Base-by-base conservation (phyloP, 495 filamentous ascomycete genomes). In the Letharia lupina region DNA sequence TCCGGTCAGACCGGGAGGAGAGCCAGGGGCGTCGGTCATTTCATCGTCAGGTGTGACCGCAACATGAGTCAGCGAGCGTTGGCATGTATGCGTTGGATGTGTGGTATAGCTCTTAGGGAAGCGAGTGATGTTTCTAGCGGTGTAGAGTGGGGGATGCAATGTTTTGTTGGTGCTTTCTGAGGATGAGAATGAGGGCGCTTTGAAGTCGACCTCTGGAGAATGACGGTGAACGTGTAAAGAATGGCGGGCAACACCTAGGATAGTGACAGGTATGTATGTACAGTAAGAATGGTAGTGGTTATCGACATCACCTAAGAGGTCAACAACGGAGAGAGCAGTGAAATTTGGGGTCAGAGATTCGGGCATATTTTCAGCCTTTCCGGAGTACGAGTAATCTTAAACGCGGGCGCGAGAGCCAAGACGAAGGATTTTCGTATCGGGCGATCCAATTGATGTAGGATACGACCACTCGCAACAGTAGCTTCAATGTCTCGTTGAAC, bases 1-100 rank as follows among this genome's bases (percentile, higher is more conserved):
- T 60, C 85, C 83, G 67, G 87, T 91, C 73, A 96, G 82, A 66
- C 90, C 89, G 67, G 92, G 92, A 50, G 91, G 91, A 67, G 90
- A 94, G 72, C 84, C 86, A 50, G 91, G 91, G 70, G 83, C 80
- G 72, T 70, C 75, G 76, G 83, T 86, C 84, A 86, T 89, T 74
- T 79, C 78, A 80, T 83, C 67, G 45, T 62, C 20, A 28, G 47
- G n/a, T 47, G 31, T 33, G 20, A 50, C 37, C 8, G 41, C 47
- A 56, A 57, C 65, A 42, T 61, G 31, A 31, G 60, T 68, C 44
- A 65, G 37, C 28, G 63, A 54, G 48, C 69, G 66, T 57, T 41
- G 45, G 15, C 52, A 50, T 56, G 42, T 41, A 45, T 65, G 60
- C n/a, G 44, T 63, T 64, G 65, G 41, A 20, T 60, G 13, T 45